Evolutionary conservation across 2,329 filamentous ascomycete genomes (phyloP), one percentile per base, ranked within the genome.

Genomic region (Colletotrichum costaricense): DNA sequence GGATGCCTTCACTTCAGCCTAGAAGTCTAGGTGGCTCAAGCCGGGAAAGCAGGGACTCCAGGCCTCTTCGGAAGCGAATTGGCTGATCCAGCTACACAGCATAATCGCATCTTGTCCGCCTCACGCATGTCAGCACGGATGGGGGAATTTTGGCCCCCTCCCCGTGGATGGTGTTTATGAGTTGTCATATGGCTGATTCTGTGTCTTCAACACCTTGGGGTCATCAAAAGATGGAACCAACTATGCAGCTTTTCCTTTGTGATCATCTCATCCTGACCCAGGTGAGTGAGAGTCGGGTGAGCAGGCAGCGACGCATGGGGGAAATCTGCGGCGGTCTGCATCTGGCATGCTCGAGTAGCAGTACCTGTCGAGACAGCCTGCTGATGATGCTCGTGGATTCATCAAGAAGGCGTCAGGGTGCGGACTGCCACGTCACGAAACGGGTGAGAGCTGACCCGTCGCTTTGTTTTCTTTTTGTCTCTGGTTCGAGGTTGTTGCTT

Each of bases 371-470:
- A 46, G 46, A 33, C 54, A 65, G 55, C 35, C 58, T 65, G 63
- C 63, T 60, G 55, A 73, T 70, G 46, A 60, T 60, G 42, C 22
- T n/a, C 28, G 55, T 52, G 30, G 26, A 12, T 56, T 62, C 46
- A 54, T 35, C 42, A 56, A 56, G 46, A 60, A 42, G 63, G 49
- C 67, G 66, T 59, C 64, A 60, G 69, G 67, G 42, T 60, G 67
- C 35, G 42, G 42, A 49, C 55, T 70, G 70, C 70, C 67, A 73
- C 70, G 70, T 73, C 70, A 73, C 67, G n/a, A 60, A 60, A 55
- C 16, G 38, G 67, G 60, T 73, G 70, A 73, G 70, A 73, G 64
- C 65, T 70, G 70, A 73, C 60, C 70, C 67, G 60, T 73, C 67
- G 70, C 54, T 59, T 73, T 26, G n/a, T n/a, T 70, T 52, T 38